phyloP scores from a whole-genome alignment of 148 eudicot genomes.

The Persicaria maculosa region DNA sequence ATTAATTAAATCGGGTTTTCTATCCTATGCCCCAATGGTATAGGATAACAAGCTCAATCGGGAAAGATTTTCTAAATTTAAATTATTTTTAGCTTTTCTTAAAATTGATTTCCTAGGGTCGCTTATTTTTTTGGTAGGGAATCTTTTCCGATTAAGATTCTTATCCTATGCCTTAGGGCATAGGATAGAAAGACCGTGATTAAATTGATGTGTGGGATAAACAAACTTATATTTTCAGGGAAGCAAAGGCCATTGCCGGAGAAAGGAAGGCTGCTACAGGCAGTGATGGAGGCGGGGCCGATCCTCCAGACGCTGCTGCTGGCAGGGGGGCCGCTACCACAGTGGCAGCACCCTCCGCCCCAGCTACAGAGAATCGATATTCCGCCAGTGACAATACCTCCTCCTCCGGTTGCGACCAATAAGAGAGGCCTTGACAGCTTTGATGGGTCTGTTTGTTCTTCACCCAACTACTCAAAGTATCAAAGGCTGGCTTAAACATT shows the following conservation, averaged over 20 bases:
- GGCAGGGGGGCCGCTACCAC: slow-evolving; percentile 84
- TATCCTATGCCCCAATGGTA: too few relatives aligned
- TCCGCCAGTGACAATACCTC: slow-evolving; percentile 32
- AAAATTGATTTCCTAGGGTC: too few relatives aligned
- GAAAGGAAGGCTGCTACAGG: slow-evolving; percentile 70
- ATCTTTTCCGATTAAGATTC: too few relatives aligned
- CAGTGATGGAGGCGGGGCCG: slow-evolving; percentile 87
- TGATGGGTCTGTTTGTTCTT: slow-evolving; percentile 20
- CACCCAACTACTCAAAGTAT: slow-evolving; percentile 38
- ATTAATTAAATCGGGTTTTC: too few relatives aligned
- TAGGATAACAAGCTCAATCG: too few relatives aligned
- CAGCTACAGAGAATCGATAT: slow-evolving; percentile 51
- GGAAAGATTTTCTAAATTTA: too few relatives aligned
- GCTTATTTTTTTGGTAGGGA: too few relatives aligned
- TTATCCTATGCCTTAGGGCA: too few relatives aligned
- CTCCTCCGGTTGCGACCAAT: slow-evolving; percentile 19
- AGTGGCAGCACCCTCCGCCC: slow-evolving; percentile 93
- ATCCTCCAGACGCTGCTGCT: slow-evolving; percentile 68
- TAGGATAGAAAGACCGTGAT: too few relatives aligned
- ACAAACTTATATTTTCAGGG: too few relatives aligned
- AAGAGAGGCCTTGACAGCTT: slow-evolving; percentile 30
- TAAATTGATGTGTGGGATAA: too few relatives aligned
- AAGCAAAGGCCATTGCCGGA: slow-evolving; percentile 55
- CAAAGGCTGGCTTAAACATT: slow-evolving; percentile 45
- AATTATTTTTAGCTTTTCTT: too few relatives aligned